Evolutionary conservation across 441 rosid species (phyloP).

Genomic region (Francoa sonchifolia): DNA sequence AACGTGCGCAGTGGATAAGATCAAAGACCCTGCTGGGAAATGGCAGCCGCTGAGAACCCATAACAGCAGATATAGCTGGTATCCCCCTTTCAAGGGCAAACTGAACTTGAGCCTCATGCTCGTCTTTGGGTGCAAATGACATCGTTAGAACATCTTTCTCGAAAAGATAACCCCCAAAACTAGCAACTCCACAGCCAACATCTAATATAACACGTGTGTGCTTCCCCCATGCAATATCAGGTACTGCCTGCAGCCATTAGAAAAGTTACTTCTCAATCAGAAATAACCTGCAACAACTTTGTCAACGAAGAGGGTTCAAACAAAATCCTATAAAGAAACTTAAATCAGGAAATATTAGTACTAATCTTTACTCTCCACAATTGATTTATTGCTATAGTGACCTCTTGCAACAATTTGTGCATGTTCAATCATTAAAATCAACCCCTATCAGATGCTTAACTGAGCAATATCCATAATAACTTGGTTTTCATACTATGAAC

Average conservation of each 20-base stretch:
- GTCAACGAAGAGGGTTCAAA: too few relatives aligned
- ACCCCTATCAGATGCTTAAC: too few relatives aligned
- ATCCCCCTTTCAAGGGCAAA: constrained; percentile 88
- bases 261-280: too few relatives aligned
- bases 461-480: too few relatives aligned
- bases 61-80: constrained; percentile 86
- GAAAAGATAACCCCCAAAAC: constrained; percentile 80
- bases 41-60: constrained; percentile 80
- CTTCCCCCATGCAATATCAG: constrained; percentile 73
- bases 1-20: constrained; percentile 78
- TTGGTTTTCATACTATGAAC: too few relatives aligned
- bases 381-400: too few relatives aligned
- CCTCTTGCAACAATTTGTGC: too few relatives aligned
- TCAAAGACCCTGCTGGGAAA: constrained; percentile 88
- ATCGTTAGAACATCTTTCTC: constrained; percentile 78
- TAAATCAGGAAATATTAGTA: too few relatives aligned
- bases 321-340: too few relatives aligned
- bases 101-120: constrained; percentile 92
- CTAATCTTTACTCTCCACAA: too few relatives aligned
- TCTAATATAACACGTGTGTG: constrained; percentile 60
- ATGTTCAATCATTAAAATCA: too few relatives aligned
- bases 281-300: too few relatives aligned
- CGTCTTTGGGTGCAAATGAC: constrained; percentile 97
- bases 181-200: constrained; percentile 95
- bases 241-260: constrained; percentile 35